Percentiles rank a stretch among this genome's conserved stretches.
These are phyloP conservation scores for Ziziphus jujuba DNA, from an alignment of 306 rosid genomes.

Conservation along the genomic window DNA sequence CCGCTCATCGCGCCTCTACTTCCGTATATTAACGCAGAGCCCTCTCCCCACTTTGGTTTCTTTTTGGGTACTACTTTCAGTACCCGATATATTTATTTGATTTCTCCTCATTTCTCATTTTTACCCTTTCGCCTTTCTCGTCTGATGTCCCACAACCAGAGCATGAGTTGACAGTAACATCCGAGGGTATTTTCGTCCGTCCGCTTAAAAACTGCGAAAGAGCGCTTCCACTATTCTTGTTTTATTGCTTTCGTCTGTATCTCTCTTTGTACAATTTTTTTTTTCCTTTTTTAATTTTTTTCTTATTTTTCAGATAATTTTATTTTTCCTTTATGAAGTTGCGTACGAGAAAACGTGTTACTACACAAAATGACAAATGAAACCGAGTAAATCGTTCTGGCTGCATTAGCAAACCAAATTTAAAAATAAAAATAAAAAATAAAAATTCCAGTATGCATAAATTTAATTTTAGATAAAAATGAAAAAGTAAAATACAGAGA, in stretches of 20 bases:
- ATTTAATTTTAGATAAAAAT: too few species aligned
- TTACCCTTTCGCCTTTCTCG: conserved; percentile 21
- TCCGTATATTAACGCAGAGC: conserved; percentile 31
- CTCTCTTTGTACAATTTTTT: conserved; percentile 3
- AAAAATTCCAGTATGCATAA: too few species aligned
- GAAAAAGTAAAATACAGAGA: not conserved
- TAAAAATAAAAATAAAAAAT: too few species aligned
- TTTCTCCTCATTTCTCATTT: conserved; percentile 17
- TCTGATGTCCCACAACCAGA: conserved; percentile 33
- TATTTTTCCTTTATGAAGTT: not conserved
- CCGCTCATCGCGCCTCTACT: conserved; percentile 57
- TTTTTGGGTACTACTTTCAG: too few species aligned
- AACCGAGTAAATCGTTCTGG: conserved; percentile 1
- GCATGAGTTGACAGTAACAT: not conserved
- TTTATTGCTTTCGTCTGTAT: conserved; percentile 13
- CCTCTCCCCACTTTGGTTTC: not conserved
- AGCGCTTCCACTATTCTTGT: conserved; percentile 7
- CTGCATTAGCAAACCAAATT: too few species aligned
- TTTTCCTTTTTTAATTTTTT: not conserved
- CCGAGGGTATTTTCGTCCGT: conserved; percentile 34
- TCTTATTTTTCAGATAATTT: not conserved
- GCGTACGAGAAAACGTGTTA: not conserved
- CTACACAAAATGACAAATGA: conserved; percentile 10
- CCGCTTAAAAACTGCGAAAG: not conserved
- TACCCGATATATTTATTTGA: not conserved